Evolutionary conservation across 2,329 filamentous ascomycete species (phyloP), one percentile per base, ranked within the genome.

Genomic region (Ascocoryne sarcoides): DNA sequence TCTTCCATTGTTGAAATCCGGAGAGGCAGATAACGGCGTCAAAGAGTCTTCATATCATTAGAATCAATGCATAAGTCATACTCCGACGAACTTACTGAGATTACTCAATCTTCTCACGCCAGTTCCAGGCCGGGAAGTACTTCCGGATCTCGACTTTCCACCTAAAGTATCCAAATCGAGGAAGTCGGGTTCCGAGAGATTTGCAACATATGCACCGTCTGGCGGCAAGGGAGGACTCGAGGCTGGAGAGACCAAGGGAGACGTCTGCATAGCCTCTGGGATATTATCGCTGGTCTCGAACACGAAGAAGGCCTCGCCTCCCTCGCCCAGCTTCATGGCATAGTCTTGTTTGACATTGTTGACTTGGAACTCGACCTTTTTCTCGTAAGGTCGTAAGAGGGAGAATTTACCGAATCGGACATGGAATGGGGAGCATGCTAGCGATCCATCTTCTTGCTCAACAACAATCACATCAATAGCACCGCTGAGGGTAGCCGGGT

Each of bases 321-420:
- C 92, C 61, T 98, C 92, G 32, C 92, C 92, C 15, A 98, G 74
- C 67, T 98, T 98, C 92, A 98, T 98, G 34, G 92, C 80, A 68
- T 94, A 95, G 52, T 92, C 74, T 62, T 95, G 88, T 65, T 92
- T 93, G 46, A 75, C 67, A 57, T 85, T 84, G 70, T 98, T 98
- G 72, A 98, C 89, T 54, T 76, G 76, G 67, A 98, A 98, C 65
- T 96, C 89, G 57, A 98, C 92, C 75, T 96, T 98, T 68, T 98
- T 98, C 65, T 98, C 92, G 45, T 82, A 95, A 0, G 92, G 92
- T 16, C 92, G 84, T 57, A 98, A 68, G 29, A 98, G 73, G 45
- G 90, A 95, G 69, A 96, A 96, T 67, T 98, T 98, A 63, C 92
- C 92, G 64, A 98, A 98, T 56, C 92, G 88, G 51, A 98, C 92